A percentile compares a stretch with the other conserved stretches of the same genome.
phyloP scores from a whole-genome alignment of 2,329 filamentous ascomycete species.

The Phaeosphaeriaceae sp. region DNA sequence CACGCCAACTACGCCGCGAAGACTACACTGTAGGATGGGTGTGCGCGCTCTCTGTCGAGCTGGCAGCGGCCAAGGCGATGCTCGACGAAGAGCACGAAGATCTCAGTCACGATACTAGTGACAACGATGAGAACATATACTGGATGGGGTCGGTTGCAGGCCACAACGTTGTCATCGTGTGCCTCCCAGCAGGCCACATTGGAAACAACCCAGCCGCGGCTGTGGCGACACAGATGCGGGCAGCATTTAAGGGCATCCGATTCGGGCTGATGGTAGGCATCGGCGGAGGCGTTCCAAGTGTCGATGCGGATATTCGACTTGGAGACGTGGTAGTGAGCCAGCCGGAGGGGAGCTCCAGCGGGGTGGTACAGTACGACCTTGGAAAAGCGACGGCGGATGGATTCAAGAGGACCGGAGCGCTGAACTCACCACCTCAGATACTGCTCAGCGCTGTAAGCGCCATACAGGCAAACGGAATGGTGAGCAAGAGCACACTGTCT shows the following conservation, averaged over 20 bases:
- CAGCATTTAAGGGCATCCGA: slow-evolving; percentile 37
- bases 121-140: slow-evolving; percentile 24
- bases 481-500: too few species aligned
- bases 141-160: slow-evolving; percentile 27
- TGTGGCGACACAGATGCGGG: slow-evolving; percentile 32
- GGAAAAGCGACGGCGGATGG: too few species aligned
- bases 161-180: slow-evolving; percentile 45
- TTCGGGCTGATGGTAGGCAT: too few species aligned
- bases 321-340: background rate
- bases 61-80: slow-evolving; percentile 16
- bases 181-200: slow-evolving; percentile 35
- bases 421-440: too few species aligned
- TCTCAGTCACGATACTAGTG: slow-evolving; percentile 11
- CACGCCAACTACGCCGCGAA: slow-evolving; percentile 1
- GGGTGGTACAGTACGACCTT: too few species aligned
- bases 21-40: slow-evolving; percentile 44
- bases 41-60: slow-evolving; percentile 42
- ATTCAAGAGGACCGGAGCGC: too few species aligned
- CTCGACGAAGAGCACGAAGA: slow-evolving; percentile 22
- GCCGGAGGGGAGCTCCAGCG: too few species aligned
- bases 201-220: slow-evolving; percentile 41
- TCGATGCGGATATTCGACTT: too few species aligned
- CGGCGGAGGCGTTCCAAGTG: too few species aligned
- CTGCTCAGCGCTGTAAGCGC: too few species aligned
- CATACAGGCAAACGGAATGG: too few species aligned